These are phyloP conservation scores for Hymenoscyphus albidus DNA, from an alignment of 2,329 filamentous ascomycete species.

Conservation along the genomic window DNA sequence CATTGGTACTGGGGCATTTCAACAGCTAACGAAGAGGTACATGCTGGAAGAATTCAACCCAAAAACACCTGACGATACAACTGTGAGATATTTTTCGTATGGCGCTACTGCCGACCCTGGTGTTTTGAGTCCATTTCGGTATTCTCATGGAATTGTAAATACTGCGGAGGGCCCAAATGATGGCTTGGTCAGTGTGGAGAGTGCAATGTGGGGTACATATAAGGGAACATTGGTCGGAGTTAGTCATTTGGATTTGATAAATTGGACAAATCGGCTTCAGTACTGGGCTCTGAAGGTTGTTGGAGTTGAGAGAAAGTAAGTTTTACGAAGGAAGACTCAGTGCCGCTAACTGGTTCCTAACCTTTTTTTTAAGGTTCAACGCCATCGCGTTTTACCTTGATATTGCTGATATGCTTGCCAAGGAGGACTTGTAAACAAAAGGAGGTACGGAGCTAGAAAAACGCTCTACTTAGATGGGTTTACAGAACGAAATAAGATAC, in stretches of 20 bases:
- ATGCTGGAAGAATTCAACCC: constrained; percentile 59
- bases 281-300: constrained; percentile 51
- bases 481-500: too few relatives aligned
- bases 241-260: constrained; percentile 62
- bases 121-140: constrained; percentile 61
- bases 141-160: constrained; percentile 48
- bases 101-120: constrained; percentile 53
- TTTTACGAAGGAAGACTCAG: constrained; percentile 28
- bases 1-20: constrained; percentile 56
- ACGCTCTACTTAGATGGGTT: too few relatives aligned
- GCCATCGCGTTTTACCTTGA: constrained; percentile 65
- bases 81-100: constrained; percentile 59
- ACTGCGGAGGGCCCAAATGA: constrained; percentile 58
- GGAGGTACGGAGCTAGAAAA: too few relatives aligned
- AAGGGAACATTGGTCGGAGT: constrained; percentile 60
- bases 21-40: constrained; percentile 56
- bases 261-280: constrained; percentile 60
- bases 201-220: constrained; percentile 60
- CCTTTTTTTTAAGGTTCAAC: constrained; percentile 51
- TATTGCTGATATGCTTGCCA: constrained; percentile 67
- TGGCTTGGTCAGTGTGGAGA: constrained; percentile 63
- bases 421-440: constrained; percentile 47
- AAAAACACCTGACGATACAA: constrained; percentile 48
- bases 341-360: constrained; percentile 13
- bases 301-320: constrained; percentile 50